Base-by-base conservation (phyloP, 2,329 filamentous ascomycete species). In the Aspergillus sp. region DNA sequence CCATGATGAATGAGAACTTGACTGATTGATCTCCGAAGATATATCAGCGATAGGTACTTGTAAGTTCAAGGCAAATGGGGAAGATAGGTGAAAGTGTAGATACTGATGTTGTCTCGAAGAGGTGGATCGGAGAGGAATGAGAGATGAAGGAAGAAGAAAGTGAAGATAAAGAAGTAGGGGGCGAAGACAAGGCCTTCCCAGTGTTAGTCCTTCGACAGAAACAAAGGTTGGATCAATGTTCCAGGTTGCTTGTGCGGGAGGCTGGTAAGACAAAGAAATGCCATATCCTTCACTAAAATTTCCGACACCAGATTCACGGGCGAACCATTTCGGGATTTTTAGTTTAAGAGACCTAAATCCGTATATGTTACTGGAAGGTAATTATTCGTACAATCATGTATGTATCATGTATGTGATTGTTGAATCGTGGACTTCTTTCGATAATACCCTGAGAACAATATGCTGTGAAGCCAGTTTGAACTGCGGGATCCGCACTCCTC, bases 1-100 rank as follows among this genome's bases (percentile, higher is more conserved):
- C 60, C 59, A 60, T 56, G 45, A 50, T 53, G 43, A 38, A 16
- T 19, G 22, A 38, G 45, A 49, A 38, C 36, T 36, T 36, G 26
- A 47, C 19, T 11, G 44, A 10, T 8, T 26, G 24, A 8, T 26
- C 24, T 26, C 24, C 24, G 9, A 26, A 26, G 24, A 9, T 26
- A 26, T 5, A 10, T 26, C 6, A 26, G 9, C 7, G 24, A 26
- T 2, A 13, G 19, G 30, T 22, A 49, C 20, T 24, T 22, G 14
- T 44, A 13, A 17, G 14, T 19, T 43, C 9, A 8, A 17, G 11
- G 10, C 13, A 20, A 33, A 19, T 26, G 19, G 46, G 35, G 24
- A 42, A 22, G n/a, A 20, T 19, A 45, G 44, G 40, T 10, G 42
- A 38, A 9, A 49, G 33, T 22, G 26, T 17, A 35, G 50, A 47